Percentiles rank a stretch among this genome's conserved stretches.
phyloP scores from a whole-genome alignment of 129 eudicot genomes.

The Solidago caesia region DNA sequence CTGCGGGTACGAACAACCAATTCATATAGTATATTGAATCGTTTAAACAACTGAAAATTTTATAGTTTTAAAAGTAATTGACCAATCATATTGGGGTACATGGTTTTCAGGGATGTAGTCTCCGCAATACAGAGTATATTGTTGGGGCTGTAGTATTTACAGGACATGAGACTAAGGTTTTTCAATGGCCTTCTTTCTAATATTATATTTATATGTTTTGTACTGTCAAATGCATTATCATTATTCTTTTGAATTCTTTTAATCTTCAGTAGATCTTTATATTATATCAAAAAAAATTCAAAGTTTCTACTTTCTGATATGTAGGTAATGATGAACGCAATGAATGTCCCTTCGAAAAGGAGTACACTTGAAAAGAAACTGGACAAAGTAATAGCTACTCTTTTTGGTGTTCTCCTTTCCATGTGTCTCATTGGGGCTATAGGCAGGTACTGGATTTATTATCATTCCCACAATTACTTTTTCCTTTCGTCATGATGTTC shows the following conservation, averaged over 20 bases:
- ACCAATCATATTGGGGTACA: slow-evolving; percentile 5
- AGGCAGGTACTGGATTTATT: slow-evolving; percentile 58
- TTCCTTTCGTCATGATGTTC: slow-evolving; percentile 1
- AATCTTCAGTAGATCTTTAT: no score
- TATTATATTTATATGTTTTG: slow-evolving; percentile 7
- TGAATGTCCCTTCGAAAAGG: slow-evolving; percentile 97
- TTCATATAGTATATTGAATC: neutral
- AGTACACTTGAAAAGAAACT: slow-evolving; percentile 94
- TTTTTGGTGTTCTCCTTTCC: slow-evolving; percentile 69
- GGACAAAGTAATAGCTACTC: slow-evolving; percentile 80
- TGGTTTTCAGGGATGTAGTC: slow-evolving; percentile 84
- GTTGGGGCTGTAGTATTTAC: slow-evolving; percentile 88
- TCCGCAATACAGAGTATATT: slow-evolving; percentile 80
- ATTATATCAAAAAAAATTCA: no score
- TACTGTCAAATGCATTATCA: neutral
- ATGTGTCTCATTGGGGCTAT: slow-evolving; percentile 90
- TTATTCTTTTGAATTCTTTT: neutral
- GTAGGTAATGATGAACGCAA: slow-evolving; percentile 99
- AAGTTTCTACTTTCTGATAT: slow-evolving; percentile 15
- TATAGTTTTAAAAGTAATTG: neutral
- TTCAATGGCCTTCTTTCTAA: neutral
- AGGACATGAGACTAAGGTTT: slow-evolving; percentile 95
- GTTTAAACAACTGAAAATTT: neutral
- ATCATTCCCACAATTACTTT: slow-evolving; percentile 18
- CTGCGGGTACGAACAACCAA: slow-evolving; percentile 57